Base-by-base conservation (phyloP, 805 yeast genomes). In the Lipomyces sp. region DNA sequence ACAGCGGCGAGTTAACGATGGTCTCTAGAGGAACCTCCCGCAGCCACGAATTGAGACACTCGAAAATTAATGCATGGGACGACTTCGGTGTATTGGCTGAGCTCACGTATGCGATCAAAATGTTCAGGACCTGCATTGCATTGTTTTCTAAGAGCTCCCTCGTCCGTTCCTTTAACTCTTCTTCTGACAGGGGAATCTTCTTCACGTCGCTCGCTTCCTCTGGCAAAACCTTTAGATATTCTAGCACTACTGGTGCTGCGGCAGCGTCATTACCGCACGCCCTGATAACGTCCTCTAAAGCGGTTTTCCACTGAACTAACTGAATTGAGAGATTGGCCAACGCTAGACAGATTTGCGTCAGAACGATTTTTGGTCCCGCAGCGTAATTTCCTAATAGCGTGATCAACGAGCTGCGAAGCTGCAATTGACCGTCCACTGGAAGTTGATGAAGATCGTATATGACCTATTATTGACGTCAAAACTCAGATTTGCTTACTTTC, bases 11-110 rank as follows among this genome's bases (percentile, higher is more conserved):
- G 8, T 84, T 78, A 54, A 94, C 78, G n/a, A 95, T 80, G 58
- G 86, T 83, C 61, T 85, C 87, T 34, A 94, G 82, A 2, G 94
- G 90, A 59, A 92, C 86, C 76, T 96, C 99, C 69, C 83, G 84
- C 66, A 95, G 87, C 99, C 99, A 95, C 29, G 96, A 89, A 72
- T 88, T 87, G 64, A 96, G 80, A 77, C 97, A 90, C 69, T 87
- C 88, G 64, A 94, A 82, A 4, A 92, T 82, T 60, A 85, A 77
- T 1, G 83, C 72, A 68, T 77, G 75, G 60, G 76, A 73, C 66
- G 77, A 80, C 64, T 75, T 75, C 11, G 72, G 72, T 4, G 76
- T 67, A 48, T 75, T 67, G 0, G 80, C 69, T 2, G 79, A 71
- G 63, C 77, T 78, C 5, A 85, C 80, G 66, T 86, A 81, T 56